Base-by-base conservation (phyloP, 2,329 filamentous ascomycete genomes). In the Aspergillus puulaauensis region DNA sequence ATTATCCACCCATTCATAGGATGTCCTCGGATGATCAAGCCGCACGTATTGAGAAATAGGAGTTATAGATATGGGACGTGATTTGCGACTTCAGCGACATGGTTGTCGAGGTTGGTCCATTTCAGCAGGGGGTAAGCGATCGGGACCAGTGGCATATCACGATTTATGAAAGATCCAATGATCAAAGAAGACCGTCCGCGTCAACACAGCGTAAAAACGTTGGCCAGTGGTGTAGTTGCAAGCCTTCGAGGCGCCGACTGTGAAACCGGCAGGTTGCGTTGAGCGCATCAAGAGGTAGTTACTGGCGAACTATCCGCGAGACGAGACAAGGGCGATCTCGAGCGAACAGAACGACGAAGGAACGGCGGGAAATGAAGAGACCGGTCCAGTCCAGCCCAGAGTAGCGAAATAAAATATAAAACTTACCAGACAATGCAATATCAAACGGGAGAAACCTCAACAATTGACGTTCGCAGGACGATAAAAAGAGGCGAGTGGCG, bases 351-450 rank as follows among this genome's bases (percentile, higher is more conserved):
- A 44, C 7, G 45, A 53, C 33, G 37, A 33, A n/a, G 11, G n/a
- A 48, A 37, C 35, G 33, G 15, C 44, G 52, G 14, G 6, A 6
- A 21, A 47, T 41, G 7, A 14, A 23, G 14, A 57, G 31, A 27
- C 35, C 44, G 31, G 35, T 12, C 27, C 23, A 45, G 17, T 19
- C n/a, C 17, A 45, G 23, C 15, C 21, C 51, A 49, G 23, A 9
- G 17, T 33, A 48, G 17, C 37, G 27, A 39, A 45, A 56, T 41
- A 52, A 33, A 46, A 37, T 31, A 44, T 33, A 41, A 9, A 52
- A 63, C 65, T 62, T 62, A 67, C 65, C 61, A 64, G 61, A 52
- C 56, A 62, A 65, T 61, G 58, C 49, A 61, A 64, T 60, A 60
- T 61, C 57, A 62, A 64, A 65, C 55, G 37, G 58, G 57, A 54